Evolutionary conservation across 2,329 filamentous ascomycete species (phyloP), one percentile per base, ranked within the genome.

Genomic region (Sordariomycetes sp.): DNA sequence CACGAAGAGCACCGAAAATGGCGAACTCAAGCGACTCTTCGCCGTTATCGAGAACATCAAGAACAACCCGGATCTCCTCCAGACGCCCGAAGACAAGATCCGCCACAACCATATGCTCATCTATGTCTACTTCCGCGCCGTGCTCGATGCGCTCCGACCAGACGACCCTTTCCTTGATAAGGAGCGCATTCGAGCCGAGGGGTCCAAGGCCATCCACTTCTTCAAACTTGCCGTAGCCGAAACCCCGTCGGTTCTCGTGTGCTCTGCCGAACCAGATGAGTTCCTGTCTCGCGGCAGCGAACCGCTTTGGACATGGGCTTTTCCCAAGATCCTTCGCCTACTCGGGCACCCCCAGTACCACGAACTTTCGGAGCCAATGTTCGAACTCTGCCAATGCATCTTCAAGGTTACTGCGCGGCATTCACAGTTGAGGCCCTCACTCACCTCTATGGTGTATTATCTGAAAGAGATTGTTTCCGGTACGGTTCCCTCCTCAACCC

Each of bases 71-170:
- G 70, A 68, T 1, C 66, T 76, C 28, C 78, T 93, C 28, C 83
- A 85, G 35, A 79, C 82, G 14, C 67, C 77, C 1, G 81, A 86
- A 61, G 84, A 88, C 52, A 85, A 88, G 63, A 72, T 88, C 52
- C 80, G 86, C 55, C 86, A 95, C 68, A 93, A 95, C 64, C 87
- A 91, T 65, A 88, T 91, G 71, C 80, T 97, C 55, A 86, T 96
- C 57, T 91, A 89, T 66, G 88, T 96, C 61, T 88, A 94, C 64
- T 79, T 87, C 55, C 86, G 89, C 67, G 88, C 90, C 59, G 88
- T 90, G 24, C 76, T 97, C 14, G 88, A 91, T 63, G 79, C 79
- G 52, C 77, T 89, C 53, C 79, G 79, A 62, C 78, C 82, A 66
- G 82, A 90, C 64, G 83, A 91, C 64, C 85, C 83, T 2, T 88